Evolutionary conservation across 1,284 basidiomycete genomes (phyloP), one percentile per base, ranked within the genome.

Genomic region (Laetiporus sulphureus): DNA sequence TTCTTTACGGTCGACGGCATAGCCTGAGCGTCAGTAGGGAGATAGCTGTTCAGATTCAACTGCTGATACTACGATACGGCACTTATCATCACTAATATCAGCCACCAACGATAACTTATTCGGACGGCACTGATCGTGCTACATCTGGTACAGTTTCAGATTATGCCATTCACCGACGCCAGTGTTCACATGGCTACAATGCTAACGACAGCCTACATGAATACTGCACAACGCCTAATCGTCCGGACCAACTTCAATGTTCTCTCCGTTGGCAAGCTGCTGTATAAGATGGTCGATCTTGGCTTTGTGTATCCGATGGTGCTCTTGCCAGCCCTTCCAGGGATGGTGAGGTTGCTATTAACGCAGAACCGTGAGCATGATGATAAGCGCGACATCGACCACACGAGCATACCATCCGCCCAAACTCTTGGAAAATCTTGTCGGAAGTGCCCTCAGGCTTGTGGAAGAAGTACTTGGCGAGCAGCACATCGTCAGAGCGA

Each of bases 261-360:
- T 69, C 55, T 82, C 76, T 12, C 83, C 84, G 32, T 68, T 69
- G 10, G 57, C 52, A 16, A 89, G 57, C 50, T 71, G 67, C 46
- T 76, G 65, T 29, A 86, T 81, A 29, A 85, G 71, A 61, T 87
- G 77, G 53, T 89, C 86, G 47, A 89, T 88, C 56, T 85, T 87
- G 15, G 76, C 70, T 57, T 88, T 89, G 59, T 90, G 86, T 53
- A 89, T 85, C 32, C 86, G 75, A 59, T 88, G 79, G 55, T 90
- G 86, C 53, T 90, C 86, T 58, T 90, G 86, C 87, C 86, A 90
- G 18, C 86, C 86, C 59, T 90, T 90, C 86, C 86, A 90, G 1
- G 86, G 86, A 65, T 90, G 86, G 58, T 89, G 84, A 4, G 86
- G 75, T 61, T 89, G 71, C 85, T 89, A 51, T 13, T 41, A 27